A percentile compares a stretch with the other conserved stretches of the same genome.
phyloP scores from a whole-genome alignment of 2,329 filamentous ascomycete species.

The Nigrograna mackinnonii region DNA sequence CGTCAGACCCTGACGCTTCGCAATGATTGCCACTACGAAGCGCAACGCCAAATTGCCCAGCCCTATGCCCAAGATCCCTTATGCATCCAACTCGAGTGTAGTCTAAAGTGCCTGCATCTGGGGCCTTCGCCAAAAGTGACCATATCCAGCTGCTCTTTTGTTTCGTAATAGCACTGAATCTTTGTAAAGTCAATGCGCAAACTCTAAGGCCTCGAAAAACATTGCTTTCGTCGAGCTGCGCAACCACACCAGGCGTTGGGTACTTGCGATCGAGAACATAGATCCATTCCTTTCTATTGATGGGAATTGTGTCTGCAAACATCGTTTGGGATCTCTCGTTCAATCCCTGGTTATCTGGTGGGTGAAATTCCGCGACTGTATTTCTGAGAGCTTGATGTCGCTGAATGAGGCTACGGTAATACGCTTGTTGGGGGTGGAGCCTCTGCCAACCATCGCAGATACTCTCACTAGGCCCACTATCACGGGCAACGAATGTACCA shows the following conservation, averaged over 20 bases:
- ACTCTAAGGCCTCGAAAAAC: conserved; percentile 68
- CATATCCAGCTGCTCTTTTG: conserved; percentile 83
- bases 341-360: no score
- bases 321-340: no score
- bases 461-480: conserved; percentile 28
- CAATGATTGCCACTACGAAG: conserved; percentile 10
- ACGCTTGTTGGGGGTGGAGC: conserved; percentile 61
- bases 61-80: conserved; percentile 78
- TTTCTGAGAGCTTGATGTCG: conserved; percentile 69
- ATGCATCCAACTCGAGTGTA: conserved; percentile 76
- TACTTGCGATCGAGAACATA: conserved; percentile 27
- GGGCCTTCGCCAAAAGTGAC: conserved; percentile 76
- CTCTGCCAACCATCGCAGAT: conserved; percentile 11
- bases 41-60: conserved; percentile 61
- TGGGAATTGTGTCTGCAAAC: conserved; percentile 55
- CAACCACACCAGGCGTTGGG: conserved; percentile 55
- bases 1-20: not conserved
- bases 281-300: conserved; percentile 39
- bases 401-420: conserved; percentile 66
- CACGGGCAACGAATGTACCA: conserved; percentile 72
- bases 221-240: conserved; percentile 63
- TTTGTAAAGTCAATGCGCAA: conserved; percentile 64
- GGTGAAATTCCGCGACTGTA: conserved; percentile 63
- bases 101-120: conserved; percentile 73
- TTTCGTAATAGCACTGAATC: conserved; percentile 62